Evolutionary conservation across 202 grass and related monocot species (phyloP).

Genomic region (Musa balbisiana): DNA sequence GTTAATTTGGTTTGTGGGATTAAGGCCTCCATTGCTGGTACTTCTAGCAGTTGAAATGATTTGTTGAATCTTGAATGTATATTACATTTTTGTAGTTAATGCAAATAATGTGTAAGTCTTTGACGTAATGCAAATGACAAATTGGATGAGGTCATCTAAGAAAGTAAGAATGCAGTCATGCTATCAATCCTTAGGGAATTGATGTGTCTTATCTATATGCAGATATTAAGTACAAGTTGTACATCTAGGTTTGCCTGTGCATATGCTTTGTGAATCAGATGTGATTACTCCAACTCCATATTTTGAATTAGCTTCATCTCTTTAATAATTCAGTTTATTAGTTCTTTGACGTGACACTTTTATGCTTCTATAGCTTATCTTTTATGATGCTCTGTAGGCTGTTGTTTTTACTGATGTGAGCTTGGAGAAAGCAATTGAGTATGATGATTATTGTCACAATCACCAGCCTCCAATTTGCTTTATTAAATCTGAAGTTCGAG

Average conservation of each 20-base stretch:
- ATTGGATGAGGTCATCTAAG: too few relatives aligned
- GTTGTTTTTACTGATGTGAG: slow-evolving; percentile 77
- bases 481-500: slow-evolving; percentile 71
- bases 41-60: too few relatives aligned
- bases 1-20: too few relatives aligned
- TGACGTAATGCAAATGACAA: too few relatives aligned
- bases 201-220: too few relatives aligned
- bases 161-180: too few relatives aligned
- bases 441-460: slow-evolving; percentile 64
- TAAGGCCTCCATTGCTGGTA: too few relatives aligned
- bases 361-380: neutral
- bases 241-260: neutral
- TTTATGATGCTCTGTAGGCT: slow-evolving; percentile 41
- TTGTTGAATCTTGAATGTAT: too few relatives aligned
- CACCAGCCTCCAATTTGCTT: slow-evolving; percentile 71
- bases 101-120: too few relatives aligned
- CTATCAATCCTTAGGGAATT: too few relatives aligned
- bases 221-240: too few relatives aligned
- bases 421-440: slow-evolving; percentile 60
- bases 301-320: neutral
- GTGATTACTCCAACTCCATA: neutral
- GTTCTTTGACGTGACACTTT: neutral
- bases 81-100: too few relatives aligned
- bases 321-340: slow-evolving; percentile 10
- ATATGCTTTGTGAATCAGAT: neutral